A percentile compares a stretch with the other conserved stretches of the same genome.
These are phyloP conservation scores for Fusarium verrucosum DNA, from an alignment of 2,329 filamentous ascomycete genomes.

Conservation along the genomic window DNA sequence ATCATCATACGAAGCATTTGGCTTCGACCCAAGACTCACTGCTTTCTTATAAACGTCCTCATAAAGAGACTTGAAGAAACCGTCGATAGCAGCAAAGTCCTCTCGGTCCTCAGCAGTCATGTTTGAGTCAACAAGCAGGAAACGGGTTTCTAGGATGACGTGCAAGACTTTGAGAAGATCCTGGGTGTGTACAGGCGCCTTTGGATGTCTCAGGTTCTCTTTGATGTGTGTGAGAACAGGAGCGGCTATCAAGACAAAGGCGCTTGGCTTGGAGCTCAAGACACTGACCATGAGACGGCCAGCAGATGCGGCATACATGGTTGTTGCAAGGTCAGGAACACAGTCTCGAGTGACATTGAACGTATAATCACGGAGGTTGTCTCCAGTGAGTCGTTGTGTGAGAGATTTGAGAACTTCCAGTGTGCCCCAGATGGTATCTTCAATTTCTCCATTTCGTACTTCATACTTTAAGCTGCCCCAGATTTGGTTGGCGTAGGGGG, in stretches of 20 bases:
- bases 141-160: slow-evolving; percentile 59
- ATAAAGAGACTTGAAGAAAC: slow-evolving; percentile 54
- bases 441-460: slow-evolving; percentile 68
- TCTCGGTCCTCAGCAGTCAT: slow-evolving; percentile 50
- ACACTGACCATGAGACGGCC: slow-evolving; percentile 63
- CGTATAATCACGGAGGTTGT: slow-evolving; percentile 57
- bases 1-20: slow-evolving; percentile 50
- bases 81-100: slow-evolving; percentile 50
- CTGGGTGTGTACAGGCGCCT: slow-evolving; percentile 60
- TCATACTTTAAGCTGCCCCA: slow-evolving; percentile 72
- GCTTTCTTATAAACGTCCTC: slow-evolving; percentile 55
- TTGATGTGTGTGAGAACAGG: slow-evolving; percentile 60
- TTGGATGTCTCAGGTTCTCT: slow-evolving; percentile 60
- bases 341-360: slow-evolving; percentile 63
- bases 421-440: slow-evolving; percentile 66
- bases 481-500: slow-evolving; percentile 60
- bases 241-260: slow-evolving; percentile 60
- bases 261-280: slow-evolving; percentile 57
- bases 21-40: slow-evolving; percentile 46
- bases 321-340: slow-evolving; percentile 61
- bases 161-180: slow-evolving; percentile 63
- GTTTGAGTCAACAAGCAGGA: slow-evolving; percentile 50
- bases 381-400: slow-evolving; percentile 56
- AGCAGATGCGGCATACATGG: slow-evolving; percentile 61
- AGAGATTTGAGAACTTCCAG: slow-evolving; percentile 63